Conservation (phyloP, 805 yeast genomes). For the Zygotorulaspora sp. region DNA sequence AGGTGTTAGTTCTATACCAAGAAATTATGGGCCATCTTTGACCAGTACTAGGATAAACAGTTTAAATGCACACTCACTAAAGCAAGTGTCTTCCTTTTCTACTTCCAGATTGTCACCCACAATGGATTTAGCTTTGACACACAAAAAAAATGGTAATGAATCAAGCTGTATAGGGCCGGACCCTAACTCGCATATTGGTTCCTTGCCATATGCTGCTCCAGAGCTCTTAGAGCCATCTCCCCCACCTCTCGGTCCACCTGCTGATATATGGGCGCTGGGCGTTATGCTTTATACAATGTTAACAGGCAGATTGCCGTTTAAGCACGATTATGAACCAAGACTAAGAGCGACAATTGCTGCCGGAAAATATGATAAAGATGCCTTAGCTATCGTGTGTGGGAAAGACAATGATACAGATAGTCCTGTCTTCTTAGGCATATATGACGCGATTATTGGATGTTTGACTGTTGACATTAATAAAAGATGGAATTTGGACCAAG, state of each 20-base stretch:
- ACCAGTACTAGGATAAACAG: conserved; percentile 15
- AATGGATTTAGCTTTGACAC: conserved; percentile 13
- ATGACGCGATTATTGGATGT: conserved; percentile 47
- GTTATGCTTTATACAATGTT: conserved; percentile 69
- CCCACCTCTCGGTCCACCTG: conserved; percentile 54
- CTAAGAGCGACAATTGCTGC: conserved; percentile 66
- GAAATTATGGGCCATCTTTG: conserved; percentile 31
- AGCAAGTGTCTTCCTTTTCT: conserved; percentile 7
- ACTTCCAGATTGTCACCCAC: conserved; percentile 10
- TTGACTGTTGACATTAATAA: conserved; percentile 47
- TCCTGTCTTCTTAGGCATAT: conserved; percentile 19
- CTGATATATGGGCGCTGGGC: conserved; percentile 92
- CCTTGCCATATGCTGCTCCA: conserved; percentile 90
- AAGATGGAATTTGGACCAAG: conserved; percentile 47
- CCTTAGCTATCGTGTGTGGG: conserved; percentile 42
- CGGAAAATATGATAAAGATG: conserved; percentile 53
- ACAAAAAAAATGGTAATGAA: conserved; percentile 4
- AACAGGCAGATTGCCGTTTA: conserved; percentile 74
- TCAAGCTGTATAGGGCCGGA: conserved; percentile 15
- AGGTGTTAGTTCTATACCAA: conserved; percentile 29
- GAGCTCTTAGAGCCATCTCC: conserved; percentile 67
- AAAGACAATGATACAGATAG: conserved; percentile 5
- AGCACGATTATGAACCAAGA: conserved; percentile 78
- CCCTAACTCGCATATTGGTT: conserved; percentile 75
- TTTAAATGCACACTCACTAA: conserved; percentile 14